Evolutionary conservation across 2,329 filamentous ascomycete genomes (phyloP).

Genomic region (Hirsutella thompsonii): DNA sequence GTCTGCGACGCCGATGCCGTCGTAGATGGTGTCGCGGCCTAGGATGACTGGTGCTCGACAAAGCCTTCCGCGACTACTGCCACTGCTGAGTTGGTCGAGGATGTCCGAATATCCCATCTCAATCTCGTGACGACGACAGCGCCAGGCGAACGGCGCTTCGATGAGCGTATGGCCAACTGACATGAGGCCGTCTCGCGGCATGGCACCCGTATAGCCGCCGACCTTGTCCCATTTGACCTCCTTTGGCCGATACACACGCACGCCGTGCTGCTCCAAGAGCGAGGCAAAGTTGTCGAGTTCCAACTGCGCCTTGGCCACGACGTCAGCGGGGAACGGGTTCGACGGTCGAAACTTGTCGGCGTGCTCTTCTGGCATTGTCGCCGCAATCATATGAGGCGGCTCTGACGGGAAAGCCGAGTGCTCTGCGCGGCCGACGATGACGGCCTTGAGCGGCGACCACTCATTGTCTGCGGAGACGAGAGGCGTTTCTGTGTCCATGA

Average conservation of each 20-base stretch:
- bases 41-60: not conserved
- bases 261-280: not conserved
- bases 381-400: slow-evolving; percentile 1
- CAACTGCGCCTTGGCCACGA: slow-evolving; percentile 1
- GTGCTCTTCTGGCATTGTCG: slow-evolving; percentile 1
- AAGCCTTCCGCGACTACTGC: not conserved
- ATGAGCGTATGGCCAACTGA: not conserved
- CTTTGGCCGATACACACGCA: slow-evolving; percentile 1
- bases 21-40: slow-evolving; percentile 1
- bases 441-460: slow-evolving; percentile 3
- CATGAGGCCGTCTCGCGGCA: slow-evolving; percentile 1
- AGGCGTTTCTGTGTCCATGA: not conserved
- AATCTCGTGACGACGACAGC: slow-evolving; percentile 1
- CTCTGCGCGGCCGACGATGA: slow-evolving; percentile 3
- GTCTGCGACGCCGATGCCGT: not conserved
- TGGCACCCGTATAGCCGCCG: slow-evolving; percentile 1
- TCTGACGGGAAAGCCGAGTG: slow-evolving; percentile 2
- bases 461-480: slow-evolving; percentile 1
- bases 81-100: not conserved
- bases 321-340: slow-evolving; percentile 1
- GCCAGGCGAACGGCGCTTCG: slow-evolving; percentile 1
- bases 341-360: not conserved
- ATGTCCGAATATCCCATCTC: not conserved
- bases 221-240: slow-evolving; percentile 1
- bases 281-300: slow-evolving; percentile 2